These are phyloP conservation scores for Heterobasidion parviporum DNA, from an alignment of 1,284 basidiomycete species.

Conservation along the genomic window DNA sequence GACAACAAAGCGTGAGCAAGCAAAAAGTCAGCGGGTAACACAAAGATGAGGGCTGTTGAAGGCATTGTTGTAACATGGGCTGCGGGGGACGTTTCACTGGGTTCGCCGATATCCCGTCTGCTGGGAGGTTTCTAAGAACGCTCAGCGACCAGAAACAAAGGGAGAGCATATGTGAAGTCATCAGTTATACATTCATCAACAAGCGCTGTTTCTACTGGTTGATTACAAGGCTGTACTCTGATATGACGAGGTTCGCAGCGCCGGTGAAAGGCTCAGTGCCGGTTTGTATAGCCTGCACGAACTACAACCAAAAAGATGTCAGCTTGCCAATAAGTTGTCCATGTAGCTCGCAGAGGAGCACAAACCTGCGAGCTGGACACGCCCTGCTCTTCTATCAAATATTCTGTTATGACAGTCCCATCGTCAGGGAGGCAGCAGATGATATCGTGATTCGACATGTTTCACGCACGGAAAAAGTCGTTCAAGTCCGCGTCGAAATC, in stretches of 20 bases:
- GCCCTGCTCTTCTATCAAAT: slow-evolving; percentile 30
- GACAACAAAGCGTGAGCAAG: too few species aligned
- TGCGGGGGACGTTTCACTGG: too few species aligned
- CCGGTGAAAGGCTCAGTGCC: slow-evolving; percentile 42
- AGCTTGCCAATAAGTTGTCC: neutral
- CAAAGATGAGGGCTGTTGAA: too few species aligned
- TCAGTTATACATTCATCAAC: too few species aligned
- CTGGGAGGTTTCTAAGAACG: too few species aligned
- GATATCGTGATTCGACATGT: neutral
- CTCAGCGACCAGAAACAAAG: too few species aligned
- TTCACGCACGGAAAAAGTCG: slow-evolving; percentile 39
- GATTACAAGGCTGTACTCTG: slow-evolving; percentile 27
- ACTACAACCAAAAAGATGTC: slow-evolving; percentile 18
- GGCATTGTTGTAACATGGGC: too few species aligned
- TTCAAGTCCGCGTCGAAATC: slow-evolving; percentile 48
- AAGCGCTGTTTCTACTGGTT: neutral
- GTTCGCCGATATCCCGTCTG: too few species aligned
- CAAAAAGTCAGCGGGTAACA: too few species aligned
- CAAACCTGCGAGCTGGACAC: slow-evolving; percentile 31
- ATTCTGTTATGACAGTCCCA: slow-evolving; percentile 20
- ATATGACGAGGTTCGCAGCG: slow-evolving; percentile 30
- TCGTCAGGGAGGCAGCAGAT: neutral
- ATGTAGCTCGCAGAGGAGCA: neutral
- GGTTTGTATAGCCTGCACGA: slow-evolving; percentile 36
- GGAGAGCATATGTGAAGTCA: too few species aligned